Percentiles rank a stretch among this genome's conserved stretches.
Evolutionary conservation across 2,329 filamentous ascomycete genomes (phyloP).

Genomic region (Fonsecaea pedrosoi): DNA sequence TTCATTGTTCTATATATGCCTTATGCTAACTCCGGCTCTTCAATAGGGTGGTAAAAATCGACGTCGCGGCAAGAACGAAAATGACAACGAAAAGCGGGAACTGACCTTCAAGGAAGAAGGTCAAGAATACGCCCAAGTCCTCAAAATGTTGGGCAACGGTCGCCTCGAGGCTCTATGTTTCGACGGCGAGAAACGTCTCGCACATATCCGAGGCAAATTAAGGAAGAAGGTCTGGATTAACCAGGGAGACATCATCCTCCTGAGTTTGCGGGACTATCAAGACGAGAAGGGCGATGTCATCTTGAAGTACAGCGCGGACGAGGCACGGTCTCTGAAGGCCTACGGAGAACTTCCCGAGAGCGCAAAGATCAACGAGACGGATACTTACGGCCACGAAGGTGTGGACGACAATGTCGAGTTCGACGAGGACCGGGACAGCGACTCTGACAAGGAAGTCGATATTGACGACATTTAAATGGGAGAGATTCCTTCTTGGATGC

Average conservation of each 20-base stretch:
- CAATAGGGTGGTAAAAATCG: conserved; percentile 94
- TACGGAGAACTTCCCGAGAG: conserved; percentile 97
- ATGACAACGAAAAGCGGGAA: conserved; percentile 99
- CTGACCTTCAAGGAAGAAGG: conserved; percentile 99
- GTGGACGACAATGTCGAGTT: conserved; percentile 99
- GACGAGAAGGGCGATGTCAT: conserved; percentile 93
- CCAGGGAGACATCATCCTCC: conserved; percentile 91
- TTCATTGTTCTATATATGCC: neutral
- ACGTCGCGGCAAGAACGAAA: conserved; percentile 98
- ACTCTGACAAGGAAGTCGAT: conserved; percentile 72
- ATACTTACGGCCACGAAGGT: conserved; percentile 89
- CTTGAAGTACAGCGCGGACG: conserved; percentile 94
- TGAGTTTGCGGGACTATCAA: conserved; percentile 89
- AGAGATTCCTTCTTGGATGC: conserved; percentile 17
- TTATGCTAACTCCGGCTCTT: neutral
- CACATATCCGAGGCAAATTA: conserved; percentile 91
- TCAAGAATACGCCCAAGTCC: conserved; percentile 86
- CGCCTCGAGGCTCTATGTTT: conserved; percentile 94
- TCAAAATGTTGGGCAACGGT: conserved; percentile 97
- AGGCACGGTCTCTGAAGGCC: conserved; percentile 92
- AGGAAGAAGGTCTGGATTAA: conserved; percentile 99
- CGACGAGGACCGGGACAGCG: conserved; percentile 82
- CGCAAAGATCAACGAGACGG: conserved; percentile 99
- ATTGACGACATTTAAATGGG: conserved; percentile 83
- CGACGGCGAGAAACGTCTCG: conserved; percentile 85